Conservation (phyloP, 1,139 yeast genomes). For the Suhomyces taliae region DNA sequence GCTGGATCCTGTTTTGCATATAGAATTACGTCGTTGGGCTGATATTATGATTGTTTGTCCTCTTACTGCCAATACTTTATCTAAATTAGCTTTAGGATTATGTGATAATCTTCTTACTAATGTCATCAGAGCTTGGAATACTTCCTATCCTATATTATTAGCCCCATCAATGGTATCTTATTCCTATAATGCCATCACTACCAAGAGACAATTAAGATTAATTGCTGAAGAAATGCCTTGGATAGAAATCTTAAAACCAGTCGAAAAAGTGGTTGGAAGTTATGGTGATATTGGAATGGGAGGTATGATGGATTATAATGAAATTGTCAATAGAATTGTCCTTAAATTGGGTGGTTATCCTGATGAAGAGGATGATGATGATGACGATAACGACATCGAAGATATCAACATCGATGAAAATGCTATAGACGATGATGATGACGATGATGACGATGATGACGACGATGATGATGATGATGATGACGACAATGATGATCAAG, state of each 20-base stretch:
- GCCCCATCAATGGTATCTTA: conserved; percentile 96
- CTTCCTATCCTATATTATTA: conserved; percentile 78
- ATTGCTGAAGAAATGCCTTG: conserved; percentile 88
- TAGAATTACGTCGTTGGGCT: conserved; percentile 94
- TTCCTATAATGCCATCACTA: conserved; percentile 84
- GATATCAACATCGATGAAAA: conserved; percentile 34
- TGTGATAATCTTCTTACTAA: conserved; percentile 88
- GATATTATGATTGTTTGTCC: conserved; percentile 89
- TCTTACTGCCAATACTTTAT: conserved; percentile 82
- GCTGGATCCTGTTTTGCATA: conserved; percentile 89
- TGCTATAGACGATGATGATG: conserved; percentile 23
- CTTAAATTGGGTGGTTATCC: conserved; percentile 87
- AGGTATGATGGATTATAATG: conserved; percentile 90
- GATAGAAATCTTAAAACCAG: conserved; percentile 86
- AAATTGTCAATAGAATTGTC: conserved; percentile 82
- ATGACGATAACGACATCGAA: conserved; percentile 50
- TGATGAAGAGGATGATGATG: conserved; percentile 79
- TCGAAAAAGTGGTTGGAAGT: conserved; percentile 87
- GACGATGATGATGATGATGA: conserved; percentile 43
- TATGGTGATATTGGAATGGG: conserved; percentile 97
- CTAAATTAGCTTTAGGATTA: conserved; percentile 86
- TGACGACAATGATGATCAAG: conserved; percentile 36
- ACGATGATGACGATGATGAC: conserved; percentile 42
- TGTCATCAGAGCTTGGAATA: conserved; percentile 90
- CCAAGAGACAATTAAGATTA: conserved; percentile 73